A percentile compares a stretch with the other conserved stretches of the same genome.
Evolutionary conservation across 768 basidiomycete genomes (phyloP).

Genomic region (Mycena kentingensis): DNA sequence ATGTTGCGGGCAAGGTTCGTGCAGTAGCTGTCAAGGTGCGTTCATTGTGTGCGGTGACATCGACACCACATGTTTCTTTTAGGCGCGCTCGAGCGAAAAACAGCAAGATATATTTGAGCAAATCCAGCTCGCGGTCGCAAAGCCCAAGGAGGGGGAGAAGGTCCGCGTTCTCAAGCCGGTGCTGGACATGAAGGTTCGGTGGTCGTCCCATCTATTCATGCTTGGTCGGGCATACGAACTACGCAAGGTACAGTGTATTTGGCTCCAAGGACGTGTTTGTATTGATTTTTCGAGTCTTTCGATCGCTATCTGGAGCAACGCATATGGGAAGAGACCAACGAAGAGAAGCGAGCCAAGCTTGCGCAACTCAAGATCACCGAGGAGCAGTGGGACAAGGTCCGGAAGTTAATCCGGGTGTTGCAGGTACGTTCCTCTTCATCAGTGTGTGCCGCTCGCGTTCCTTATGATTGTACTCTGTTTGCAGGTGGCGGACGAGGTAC

Average conservation of each 20-base stretch:
- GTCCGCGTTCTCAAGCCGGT: conserved; percentile 18
- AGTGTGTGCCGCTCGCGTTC: too few relatives aligned
- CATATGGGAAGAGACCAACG: conserved; percentile 25
- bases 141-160: neutral
- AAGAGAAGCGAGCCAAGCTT: conserved; percentile 28
- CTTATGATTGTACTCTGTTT: neutral
- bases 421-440: conserved; percentile 21
- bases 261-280: neutral
- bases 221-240: conserved; percentile 6
- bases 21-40: conserved; percentile 24
- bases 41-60: neutral
- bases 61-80: neutral
- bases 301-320: conserved; percentile 30
- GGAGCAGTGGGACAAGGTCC: conserved; percentile 30
- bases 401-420: conserved; percentile 23
- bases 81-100: conserved; percentile 31
- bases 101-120: conserved; percentile 26
- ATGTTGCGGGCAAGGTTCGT: conserved; percentile 31
- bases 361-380: conserved; percentile 19
- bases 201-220: conserved; percentile 38
- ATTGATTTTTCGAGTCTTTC: conserved; percentile 22
- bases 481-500: conserved; percentile 33
- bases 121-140: conserved; percentile 19
- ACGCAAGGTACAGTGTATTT: conserved; percentile 7
- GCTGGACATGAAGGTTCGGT: conserved; percentile 34